Base-by-base conservation (phyloP, 192 early-diverging fungal genomes). In the Mortierella alpina region DNA sequence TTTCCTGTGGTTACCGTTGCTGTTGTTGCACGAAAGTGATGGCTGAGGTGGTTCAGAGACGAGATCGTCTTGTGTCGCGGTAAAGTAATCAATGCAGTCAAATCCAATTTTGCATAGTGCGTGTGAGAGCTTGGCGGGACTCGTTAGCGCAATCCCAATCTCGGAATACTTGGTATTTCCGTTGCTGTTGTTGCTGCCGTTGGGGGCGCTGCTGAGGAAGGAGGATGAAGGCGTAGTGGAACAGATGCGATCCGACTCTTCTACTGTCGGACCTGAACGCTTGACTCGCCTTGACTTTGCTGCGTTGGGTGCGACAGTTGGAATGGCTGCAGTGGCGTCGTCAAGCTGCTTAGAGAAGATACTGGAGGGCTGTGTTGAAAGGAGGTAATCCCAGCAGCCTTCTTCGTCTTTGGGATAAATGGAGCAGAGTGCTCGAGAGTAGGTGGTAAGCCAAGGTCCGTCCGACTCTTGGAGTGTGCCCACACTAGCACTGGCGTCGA, bases 81-180 rank as follows among this genome's bases (percentile, higher is more conserved):
- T 76, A 22, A 76, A 69, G 18, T 76, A 76, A 69, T 76, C 74
- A 51, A 76, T 76, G 45, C 74, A 76, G 46, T 76, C 74, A n/a
- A 76, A 76, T 15, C 74, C 74, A 62, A 76, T 53, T 55, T 69
- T 76, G 74, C 74, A 76, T 39, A 76, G 54, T 47, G 74, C 67
- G 51, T 76, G 74, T 47, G 74, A 69, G 50, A 76, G 51, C 6
- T 40, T 57, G 7, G 45, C 74, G 22, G 74, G 74, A 51, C 60
- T 76, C 10, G 69, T 14, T 1, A 59, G 55, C 1, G 48, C 46
- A 7, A 73, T 40, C 8, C 56, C 40, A 12, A 55, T 48, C 20
- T 59, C 63, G 15, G 23, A 44, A 50, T 14, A 52, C 13, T 66
- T 59, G 31, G 13, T 57, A 51, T 52, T 58, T 31, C 22, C 46